Percentiles rank a stretch among this genome's conserved stretches.
Evolutionary conservation across 2,329 filamentous ascomycete species (phyloP).

Genomic region (Dactylellina sp.): DNA sequence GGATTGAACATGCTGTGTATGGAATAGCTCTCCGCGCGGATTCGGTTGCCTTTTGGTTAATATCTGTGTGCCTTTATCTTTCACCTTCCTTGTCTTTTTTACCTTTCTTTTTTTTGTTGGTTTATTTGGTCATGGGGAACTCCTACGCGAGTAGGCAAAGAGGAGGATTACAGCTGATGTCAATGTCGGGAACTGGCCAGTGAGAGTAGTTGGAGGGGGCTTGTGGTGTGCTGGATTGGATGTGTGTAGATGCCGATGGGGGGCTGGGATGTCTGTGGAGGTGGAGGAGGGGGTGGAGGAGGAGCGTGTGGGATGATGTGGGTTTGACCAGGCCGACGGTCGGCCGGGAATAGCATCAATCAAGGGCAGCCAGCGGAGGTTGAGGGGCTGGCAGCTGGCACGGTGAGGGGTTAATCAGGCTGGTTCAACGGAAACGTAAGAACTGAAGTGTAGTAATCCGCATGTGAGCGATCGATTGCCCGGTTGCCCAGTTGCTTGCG

Average conservation of each 20-base stretch:
- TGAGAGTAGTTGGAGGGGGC: conserved; percentile 26
- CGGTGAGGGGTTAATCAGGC: neutral
- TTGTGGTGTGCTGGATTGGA: conserved; percentile 49
- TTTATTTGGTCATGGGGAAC: conserved; percentile 13
- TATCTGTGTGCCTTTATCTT: no score
- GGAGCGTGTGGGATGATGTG: neutral
- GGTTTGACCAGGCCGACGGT: conserved; percentile 20
- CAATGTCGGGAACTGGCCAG: conserved; percentile 15
- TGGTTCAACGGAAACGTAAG: no score
- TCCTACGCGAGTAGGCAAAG: conserved; percentile 14
- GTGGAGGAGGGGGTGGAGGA: neutral
- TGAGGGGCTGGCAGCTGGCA: conserved; percentile 1
- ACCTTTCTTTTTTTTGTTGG: no score
- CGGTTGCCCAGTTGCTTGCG: no score
- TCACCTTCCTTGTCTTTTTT: neutral
- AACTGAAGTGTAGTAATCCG: no score
- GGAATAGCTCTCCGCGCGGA: conserved; percentile 25
- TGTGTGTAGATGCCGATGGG: conserved; percentile 27
- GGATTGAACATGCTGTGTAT: conserved; percentile 8
- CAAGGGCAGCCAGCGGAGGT: neutral
- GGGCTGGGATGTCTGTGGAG: neutral
- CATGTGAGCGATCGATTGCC: no score
- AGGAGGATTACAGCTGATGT: neutral
- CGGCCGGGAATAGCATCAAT: conserved; percentile 18
- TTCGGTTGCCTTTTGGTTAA: conserved; percentile 28